Evolutionary conservation across 768 basidiomycete genomes (phyloP).

Genomic region (Tricholomella constricta): DNA sequence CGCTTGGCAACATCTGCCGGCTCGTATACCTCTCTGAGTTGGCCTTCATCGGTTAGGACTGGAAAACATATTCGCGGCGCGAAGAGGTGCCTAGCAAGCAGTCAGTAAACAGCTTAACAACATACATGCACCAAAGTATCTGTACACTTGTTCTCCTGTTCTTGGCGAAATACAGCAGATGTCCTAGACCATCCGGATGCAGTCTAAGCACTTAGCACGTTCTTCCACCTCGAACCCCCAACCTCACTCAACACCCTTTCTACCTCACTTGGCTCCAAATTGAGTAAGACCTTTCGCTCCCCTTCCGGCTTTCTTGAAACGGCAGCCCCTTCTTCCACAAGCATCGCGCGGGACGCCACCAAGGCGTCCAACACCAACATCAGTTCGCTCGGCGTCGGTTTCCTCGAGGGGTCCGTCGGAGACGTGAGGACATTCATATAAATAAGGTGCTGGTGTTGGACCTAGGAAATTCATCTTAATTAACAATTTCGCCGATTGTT

Average conservation of each 20-base stretch:
- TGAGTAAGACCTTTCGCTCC: conserved; percentile 77
- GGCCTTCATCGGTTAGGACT: too few relatives aligned
- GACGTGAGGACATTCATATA: conserved; percentile 67
- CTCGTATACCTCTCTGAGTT: too few relatives aligned
- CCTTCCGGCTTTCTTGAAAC: conserved; percentile 55
- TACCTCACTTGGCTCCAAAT: conserved; percentile 81
- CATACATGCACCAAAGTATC: too few relatives aligned
- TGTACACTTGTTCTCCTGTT: too few relatives aligned
- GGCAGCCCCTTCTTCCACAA: conserved; percentile 65
- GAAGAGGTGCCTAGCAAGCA: too few relatives aligned
- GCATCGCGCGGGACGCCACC: conserved; percentile 72
- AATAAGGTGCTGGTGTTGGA: conserved; percentile 74
- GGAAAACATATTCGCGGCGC: too few relatives aligned
- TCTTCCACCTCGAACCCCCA: conserved; percentile 72
- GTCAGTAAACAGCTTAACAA: too few relatives aligned
- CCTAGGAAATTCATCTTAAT: conserved; percentile 29
- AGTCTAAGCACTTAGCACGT: conserved; percentile 34
- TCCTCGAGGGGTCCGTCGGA: conserved; percentile 55
- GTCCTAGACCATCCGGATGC: too few relatives aligned
- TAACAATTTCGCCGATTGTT: not conserved
- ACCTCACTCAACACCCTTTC: conserved; percentile 84
- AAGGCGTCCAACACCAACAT: conserved; percentile 68
- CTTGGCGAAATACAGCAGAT: not conserved
- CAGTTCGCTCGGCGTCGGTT: conserved; percentile 66
- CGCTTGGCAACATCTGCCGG: too few relatives aligned